These are phyloP conservation scores for Trichoderma brevicompactum DNA, from an alignment of 2,329 filamentous ascomycete species.

Conservation along the genomic window DNA sequence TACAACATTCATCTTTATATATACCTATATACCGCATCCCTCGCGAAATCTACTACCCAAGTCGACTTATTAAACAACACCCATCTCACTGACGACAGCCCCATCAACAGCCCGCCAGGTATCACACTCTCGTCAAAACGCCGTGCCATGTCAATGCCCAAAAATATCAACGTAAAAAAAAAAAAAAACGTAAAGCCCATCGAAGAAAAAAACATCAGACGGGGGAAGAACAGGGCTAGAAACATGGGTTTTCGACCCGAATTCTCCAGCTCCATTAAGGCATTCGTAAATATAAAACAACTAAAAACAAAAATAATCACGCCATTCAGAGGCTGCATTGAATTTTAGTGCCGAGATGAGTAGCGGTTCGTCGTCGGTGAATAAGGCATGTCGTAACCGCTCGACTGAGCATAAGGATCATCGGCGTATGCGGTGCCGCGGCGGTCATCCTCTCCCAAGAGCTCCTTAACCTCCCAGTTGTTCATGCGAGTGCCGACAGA, in stretches of 20 bases:
- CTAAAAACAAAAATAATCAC: conserved; percentile 15
- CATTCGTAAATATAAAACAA: neutral
- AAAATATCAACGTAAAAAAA: conserved; percentile 22
- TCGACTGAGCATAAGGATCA: conserved; percentile 64
- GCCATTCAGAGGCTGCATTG: conserved; percentile 19
- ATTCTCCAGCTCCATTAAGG: conserved; percentile 10
- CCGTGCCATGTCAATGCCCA: conserved; percentile 34
- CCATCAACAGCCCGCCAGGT: conserved; percentile 23
- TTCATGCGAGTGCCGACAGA: conserved; percentile 93
- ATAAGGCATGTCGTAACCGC: conserved; percentile 57
- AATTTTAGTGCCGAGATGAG: conserved; percentile 51
- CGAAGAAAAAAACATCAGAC: neutral
- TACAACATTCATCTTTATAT: neutral
- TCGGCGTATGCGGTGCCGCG: conserved; percentile 74
- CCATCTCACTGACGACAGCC: conserved; percentile 2
- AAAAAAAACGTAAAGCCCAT: conserved; percentile 28
- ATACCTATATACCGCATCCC: conserved; percentile 11
- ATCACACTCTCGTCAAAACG: conserved; percentile 32
- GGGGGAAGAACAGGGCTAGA: too few species aligned
- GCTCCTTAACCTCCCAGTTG: conserved; percentile 98
- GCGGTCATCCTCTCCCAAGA: conserved; percentile 79
- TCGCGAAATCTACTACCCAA: conserved; percentile 5
- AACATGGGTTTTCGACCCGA: neutral
- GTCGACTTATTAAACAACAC: conserved; percentile 9
- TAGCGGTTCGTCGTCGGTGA: conserved; percentile 51